Evolutionary conservation across 768 basidiomycete genomes (phyloP), one percentile per base, ranked within the genome.

Genomic region (Exsudoporus frostii): DNA sequence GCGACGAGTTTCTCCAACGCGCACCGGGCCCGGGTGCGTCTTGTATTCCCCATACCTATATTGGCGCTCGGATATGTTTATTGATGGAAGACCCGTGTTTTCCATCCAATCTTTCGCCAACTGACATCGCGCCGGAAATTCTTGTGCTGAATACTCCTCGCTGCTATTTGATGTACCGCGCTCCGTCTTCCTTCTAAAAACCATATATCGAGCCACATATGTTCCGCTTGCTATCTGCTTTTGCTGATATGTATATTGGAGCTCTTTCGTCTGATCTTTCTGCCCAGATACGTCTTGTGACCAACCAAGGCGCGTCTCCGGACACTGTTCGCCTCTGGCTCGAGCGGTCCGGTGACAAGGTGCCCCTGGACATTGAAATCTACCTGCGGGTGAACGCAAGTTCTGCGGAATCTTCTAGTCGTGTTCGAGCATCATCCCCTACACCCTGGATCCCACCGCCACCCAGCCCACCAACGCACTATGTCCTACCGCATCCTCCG

Each of bases 281-380:
- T 29, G 47, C 61, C 39, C 66, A 88, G 87, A 88, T 91, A 60
- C 86, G 87, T 19, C 79, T 91, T 38, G 73, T 84, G 40, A 88
- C 88, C 20, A 84, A 80, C 27, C 85, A 83, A 54, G 75, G 80
- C 37, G 75, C 85, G 9, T 87, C 88, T 27, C 81, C 89, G 25
- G 89, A 92, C 63, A 89, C 85, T 6, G 80, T 92, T 45, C 84
- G 90, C 8, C 76, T 92, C 11, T 92, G 90, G 89, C 76, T 92
- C 0, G 88, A 90, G 66, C 83, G 89, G 25, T 86, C 90, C 13
- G 90, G 90, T 17, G 73, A 76, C 47, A 77, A 70, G 5, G 81
- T 84, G 7, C 85, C 89, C 7, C 77, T 92, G 9, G 90, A 90
- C 65, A 88, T 92, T 54, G 88, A 90, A 65, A 89, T 92, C 43